A percentile compares a stretch with the other conserved stretches of the same genome.
Evolutionary conservation across 2,329 filamentous ascomycete species (phyloP).

Genomic region (Akanthomyces dipterigenus): DNA sequence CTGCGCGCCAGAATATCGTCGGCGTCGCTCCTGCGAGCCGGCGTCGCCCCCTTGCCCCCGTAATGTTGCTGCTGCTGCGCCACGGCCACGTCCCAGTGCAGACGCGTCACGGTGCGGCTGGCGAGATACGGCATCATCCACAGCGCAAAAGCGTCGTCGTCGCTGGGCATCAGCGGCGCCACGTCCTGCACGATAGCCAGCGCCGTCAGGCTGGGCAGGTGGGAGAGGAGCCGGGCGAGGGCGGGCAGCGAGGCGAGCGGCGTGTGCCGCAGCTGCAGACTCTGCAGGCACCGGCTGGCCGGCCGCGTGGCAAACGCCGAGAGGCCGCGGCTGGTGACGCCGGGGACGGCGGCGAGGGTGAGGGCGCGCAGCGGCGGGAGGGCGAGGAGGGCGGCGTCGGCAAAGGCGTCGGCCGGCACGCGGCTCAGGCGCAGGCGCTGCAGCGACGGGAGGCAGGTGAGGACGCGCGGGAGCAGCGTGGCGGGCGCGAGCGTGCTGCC

Average conservation of each 20-base stretch:
- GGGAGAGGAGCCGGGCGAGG: constrained; percentile 52
- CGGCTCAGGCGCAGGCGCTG: constrained; percentile 54
- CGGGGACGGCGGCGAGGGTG: constrained; percentile 47
- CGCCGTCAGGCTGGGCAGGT: constrained; percentile 40
- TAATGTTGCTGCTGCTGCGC: constrained; percentile 25
- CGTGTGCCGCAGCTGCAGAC: constrained; percentile 49
- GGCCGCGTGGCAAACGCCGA: constrained; percentile 48
- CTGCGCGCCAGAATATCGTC: constrained; percentile 58
- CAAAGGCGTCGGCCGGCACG: constrained; percentile 49
- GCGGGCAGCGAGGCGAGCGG: constrained; percentile 49
- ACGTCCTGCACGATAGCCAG: constrained; percentile 50
- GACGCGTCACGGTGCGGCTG: constrained; percentile 41
- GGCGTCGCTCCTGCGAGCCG: no score
- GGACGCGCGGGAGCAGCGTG: constrained; percentile 43
- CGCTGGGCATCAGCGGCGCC: constrained; percentile 45
- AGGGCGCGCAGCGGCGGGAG: constrained; percentile 50
- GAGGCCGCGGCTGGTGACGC: constrained; percentile 50
- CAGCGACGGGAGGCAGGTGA: constrained; percentile 46
- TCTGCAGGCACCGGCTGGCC: constrained; percentile 37
- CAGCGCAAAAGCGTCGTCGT: constrained; percentile 45
- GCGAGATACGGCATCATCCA: constrained; percentile 60
- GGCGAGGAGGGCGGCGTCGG: constrained; percentile 46
- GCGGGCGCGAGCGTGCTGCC: constrained; percentile 47
- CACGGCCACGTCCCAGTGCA: constrained; percentile 64
- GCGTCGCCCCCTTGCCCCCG: no score